Base-by-base conservation (phyloP, 805 yeast genomes). In the Yarrowia keelungensis region DNA sequence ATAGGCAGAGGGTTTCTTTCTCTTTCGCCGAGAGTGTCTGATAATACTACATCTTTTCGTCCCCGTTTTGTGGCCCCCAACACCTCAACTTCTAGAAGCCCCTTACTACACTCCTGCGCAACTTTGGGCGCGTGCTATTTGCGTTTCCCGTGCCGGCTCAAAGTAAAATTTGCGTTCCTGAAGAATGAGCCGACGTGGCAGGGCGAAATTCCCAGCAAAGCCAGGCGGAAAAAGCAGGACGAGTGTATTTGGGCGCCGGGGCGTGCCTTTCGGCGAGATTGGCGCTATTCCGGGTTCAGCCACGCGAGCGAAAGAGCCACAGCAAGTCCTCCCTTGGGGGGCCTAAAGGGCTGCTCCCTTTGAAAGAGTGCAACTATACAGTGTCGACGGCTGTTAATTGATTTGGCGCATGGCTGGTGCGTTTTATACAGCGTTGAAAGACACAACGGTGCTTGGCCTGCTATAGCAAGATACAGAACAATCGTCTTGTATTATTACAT, bases 91-190 rank as follows among this genome's bases (percentile, higher is more conserved):
- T 56, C 62, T 56, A 42, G 47, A 41, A 56, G 36, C 64, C 64
- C 42, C 22, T 43, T n/a, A 32, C 50, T 43, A 41, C 50, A 56
- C 65, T 59, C 65, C 65, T 59, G 65, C 65, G 65, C 65, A 59
- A 35, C 65, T 45, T 59, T 59, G 51, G 51, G 65, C 65, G 65
- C 65, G 65, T 59, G 65, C 50, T 45, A 59, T 59, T 59, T 59
- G 51, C 65, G 65, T 59, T 59, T 56, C 22, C 62, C 62, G 62
- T 56, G 62, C 62, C 62, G 62, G 47, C 47, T 26, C 47, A 41
- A 56, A 56, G 62, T 56, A 56, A 56, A 56, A 56, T 56, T 56
- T 56, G 62, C 62, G 62, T 56, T 56, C 62, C 65, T 59, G 65
- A 26, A 26, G 65, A 59, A 59, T 59, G 65, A 45, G 65, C 41